A percentile compares a stretch with the other conserved stretches of the same genome.
phyloP scores from a whole-genome alignment of 2,329 filamentous ascomycete genomes.

The Laburnicola sp. region DNA sequence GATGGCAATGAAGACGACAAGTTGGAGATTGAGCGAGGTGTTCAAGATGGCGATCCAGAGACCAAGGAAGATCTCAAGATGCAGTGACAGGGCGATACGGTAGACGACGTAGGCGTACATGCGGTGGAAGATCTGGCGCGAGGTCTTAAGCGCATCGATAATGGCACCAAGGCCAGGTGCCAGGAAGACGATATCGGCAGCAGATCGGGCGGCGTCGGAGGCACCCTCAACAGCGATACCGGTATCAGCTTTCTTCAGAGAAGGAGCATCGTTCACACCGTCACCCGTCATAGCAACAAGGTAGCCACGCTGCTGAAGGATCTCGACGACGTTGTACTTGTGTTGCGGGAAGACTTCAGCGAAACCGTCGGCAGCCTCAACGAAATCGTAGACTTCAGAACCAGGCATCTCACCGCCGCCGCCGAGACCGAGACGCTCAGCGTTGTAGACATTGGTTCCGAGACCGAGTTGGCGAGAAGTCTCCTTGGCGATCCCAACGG shows the following conservation, averaged over 20 bases:
- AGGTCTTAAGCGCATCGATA: conserved; percentile 90
- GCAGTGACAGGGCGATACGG: conserved; percentile 88
- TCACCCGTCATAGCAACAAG: conserved; percentile 96
- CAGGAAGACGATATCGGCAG: conserved; percentile 92
- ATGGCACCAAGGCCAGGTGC: conserved; percentile 88
- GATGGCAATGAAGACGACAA: conserved; percentile 92
- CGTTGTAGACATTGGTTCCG: conserved; percentile 91
- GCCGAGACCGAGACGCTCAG: conserved; percentile 86
- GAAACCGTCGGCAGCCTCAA: conserved; percentile 92
- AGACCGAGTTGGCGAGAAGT: conserved; percentile 89
- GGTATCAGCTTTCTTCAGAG: conserved; percentile 92
- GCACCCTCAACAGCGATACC: conserved; percentile 94
- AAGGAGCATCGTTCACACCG: conserved; percentile 91
- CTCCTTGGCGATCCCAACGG: conserved; percentile 89
- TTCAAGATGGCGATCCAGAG: conserved; percentile 91
- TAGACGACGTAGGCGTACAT: conserved; percentile 98
- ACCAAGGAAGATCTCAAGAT: conserved; percentile 88
- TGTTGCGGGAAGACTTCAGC: conserved; percentile 94
- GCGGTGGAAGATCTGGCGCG: conserved; percentile 92
- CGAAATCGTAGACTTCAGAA: conserved; percentile 92
- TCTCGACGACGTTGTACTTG: conserved; percentile 94
- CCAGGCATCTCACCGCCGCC: conserved; percentile 91
- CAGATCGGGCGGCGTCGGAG: conserved; percentile 86
- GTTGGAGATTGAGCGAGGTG: conserved; percentile 77
- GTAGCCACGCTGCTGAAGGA: conserved; percentile 89